Evolutionary conservation across 495 filamentous ascomycete genomes (phyloP).

Genomic region (Neurospora sp.): DNA sequence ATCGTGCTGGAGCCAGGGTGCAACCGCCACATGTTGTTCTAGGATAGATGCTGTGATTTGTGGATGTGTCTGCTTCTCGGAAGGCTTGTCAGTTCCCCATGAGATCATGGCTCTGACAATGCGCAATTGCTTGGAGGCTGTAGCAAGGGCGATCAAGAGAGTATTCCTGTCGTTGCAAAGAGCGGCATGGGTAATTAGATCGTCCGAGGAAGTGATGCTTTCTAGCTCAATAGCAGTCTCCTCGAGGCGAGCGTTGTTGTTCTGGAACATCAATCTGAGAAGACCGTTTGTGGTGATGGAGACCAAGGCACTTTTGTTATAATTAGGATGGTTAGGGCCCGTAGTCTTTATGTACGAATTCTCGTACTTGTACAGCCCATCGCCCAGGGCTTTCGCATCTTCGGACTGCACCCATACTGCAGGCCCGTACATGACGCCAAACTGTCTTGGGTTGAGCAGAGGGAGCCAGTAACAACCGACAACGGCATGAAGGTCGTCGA

Average conservation of each 20-base stretch:
- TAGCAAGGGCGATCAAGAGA: conserved; percentile 55
- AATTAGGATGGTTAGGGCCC: conserved; percentile 58
- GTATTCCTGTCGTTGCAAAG: conserved; percentile 63
- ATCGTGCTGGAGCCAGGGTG: conserved; percentile 37
- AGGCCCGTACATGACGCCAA: conserved; percentile 29
- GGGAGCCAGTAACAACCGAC: conserved; percentile 80
- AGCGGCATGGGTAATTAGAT: conserved; percentile 71
- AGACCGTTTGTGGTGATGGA: conserved; percentile 60
- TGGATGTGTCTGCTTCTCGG: conserved; percentile 29
- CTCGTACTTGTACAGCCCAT: conserved; percentile 30
- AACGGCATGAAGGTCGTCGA: conserved; percentile 64
- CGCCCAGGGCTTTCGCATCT: not conserved
- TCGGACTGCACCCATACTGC: conserved; percentile 32
- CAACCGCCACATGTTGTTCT: conserved; percentile 41
- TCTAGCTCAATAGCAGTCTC: conserved; percentile 61
- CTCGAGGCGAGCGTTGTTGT: conserved; percentile 50
- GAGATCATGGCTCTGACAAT: conserved; percentile 50
- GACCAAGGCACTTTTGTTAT: conserved; percentile 56
- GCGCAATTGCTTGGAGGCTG: conserved; percentile 54
- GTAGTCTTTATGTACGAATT: conserved; percentile 41
- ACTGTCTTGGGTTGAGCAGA: conserved; percentile 34
- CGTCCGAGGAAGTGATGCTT: conserved; percentile 53
- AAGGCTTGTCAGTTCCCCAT: conserved; percentile 33
- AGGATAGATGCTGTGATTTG: conserved; percentile 32
- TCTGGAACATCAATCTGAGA: conserved; percentile 55